Conservation (phyloP, 1,284 basidiomycete genomes). For the Puccinia triticina region DNA sequence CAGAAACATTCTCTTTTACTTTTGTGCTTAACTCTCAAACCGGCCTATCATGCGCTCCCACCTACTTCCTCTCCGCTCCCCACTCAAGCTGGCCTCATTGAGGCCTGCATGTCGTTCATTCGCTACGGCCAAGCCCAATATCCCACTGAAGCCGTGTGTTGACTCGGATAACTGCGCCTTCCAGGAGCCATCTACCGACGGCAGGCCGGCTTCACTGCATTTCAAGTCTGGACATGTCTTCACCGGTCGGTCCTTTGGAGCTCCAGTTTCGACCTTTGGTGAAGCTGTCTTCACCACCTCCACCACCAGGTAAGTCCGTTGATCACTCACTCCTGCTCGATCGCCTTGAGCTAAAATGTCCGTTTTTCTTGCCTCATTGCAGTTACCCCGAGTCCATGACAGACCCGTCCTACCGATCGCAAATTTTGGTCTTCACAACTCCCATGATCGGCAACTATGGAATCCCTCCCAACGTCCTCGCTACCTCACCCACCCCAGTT, state of each 20-base stretch:
- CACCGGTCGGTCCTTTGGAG: constrained; percentile 84
- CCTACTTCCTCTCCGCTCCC: not conserved
- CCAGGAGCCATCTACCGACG: constrained; percentile 51
- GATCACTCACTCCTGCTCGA: not conserved
- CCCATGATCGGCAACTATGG: constrained; percentile 99
- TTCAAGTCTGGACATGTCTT: constrained; percentile 93
- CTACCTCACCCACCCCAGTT: constrained; percentile 32
- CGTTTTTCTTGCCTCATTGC: not conserved
- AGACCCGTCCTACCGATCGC: constrained; percentile 95
- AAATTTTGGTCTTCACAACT: constrained; percentile 97
- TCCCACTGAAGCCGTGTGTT: constrained; percentile 22
- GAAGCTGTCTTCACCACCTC: constrained; percentile 99
- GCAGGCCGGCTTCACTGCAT: constrained; percentile 79
- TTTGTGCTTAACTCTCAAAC: too few species aligned
- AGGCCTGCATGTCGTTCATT: constrained; percentile 24
- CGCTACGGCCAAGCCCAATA: constrained; percentile 35
- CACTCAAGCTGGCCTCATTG: not conserved
- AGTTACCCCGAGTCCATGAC: constrained; percentile 95
- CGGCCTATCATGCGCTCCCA: constrained; percentile 4
- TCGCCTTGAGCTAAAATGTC: not conserved
- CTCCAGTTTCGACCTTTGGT: constrained; percentile 82
- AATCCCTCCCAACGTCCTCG: constrained; percentile 73
- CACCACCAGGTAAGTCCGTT: constrained; percentile 81
- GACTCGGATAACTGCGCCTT: constrained; percentile 44
- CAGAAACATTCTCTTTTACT: too few species aligned